A percentile compares a stretch with the other conserved stretches of the same genome.
Conservation (phyloP, 805 yeast genomes). For the Nakazawaea ishiwadae region DNA sequence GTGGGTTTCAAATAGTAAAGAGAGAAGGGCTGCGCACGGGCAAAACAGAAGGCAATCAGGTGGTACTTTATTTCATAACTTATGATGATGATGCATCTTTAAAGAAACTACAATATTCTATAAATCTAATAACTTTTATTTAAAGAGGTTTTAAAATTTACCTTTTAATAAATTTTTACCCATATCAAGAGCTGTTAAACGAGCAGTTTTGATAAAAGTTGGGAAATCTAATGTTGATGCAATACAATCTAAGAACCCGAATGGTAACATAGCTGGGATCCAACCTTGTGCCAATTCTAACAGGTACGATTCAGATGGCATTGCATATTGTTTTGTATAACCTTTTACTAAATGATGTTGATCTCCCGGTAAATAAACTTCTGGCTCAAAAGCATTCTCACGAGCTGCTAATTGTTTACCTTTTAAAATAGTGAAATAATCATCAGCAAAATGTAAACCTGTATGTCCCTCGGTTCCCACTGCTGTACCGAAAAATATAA, state of each 20-base stretch:
- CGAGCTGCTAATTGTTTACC: constrained; percentile 76
- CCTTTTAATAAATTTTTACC: constrained; percentile 58
- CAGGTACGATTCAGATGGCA: constrained; percentile 83
- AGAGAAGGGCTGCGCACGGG: no score
- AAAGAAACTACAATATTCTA: no score
- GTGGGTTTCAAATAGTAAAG: no score
- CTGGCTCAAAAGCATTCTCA: constrained; percentile 59
- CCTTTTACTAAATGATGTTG: constrained; percentile 78
- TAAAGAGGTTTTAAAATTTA: constrained; percentile 52
- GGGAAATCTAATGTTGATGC: constrained; percentile 76
- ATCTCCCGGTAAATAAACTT: constrained; percentile 82
- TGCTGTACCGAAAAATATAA: constrained; percentile 91
- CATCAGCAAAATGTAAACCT: constrained; percentile 96
- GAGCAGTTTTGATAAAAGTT: constrained; percentile 65
- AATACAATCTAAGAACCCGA: constrained; percentile 80
- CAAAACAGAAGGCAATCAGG: no score
- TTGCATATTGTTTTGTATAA: constrained; percentile 72
- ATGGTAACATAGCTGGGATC: constrained; percentile 97
- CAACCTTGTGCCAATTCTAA: constrained; percentile 97
- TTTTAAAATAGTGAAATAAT: constrained; percentile 83
- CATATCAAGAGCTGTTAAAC: constrained; percentile 80
- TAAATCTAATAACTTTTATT: no score
- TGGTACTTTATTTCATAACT: no score
- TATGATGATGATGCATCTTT: no score
- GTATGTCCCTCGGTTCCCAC: constrained; percentile 95